These are phyloP conservation scores for Aspergillus sp. DNA, from an alignment of 2,329 filamentous ascomycete species.

Conservation along the genomic window DNA sequence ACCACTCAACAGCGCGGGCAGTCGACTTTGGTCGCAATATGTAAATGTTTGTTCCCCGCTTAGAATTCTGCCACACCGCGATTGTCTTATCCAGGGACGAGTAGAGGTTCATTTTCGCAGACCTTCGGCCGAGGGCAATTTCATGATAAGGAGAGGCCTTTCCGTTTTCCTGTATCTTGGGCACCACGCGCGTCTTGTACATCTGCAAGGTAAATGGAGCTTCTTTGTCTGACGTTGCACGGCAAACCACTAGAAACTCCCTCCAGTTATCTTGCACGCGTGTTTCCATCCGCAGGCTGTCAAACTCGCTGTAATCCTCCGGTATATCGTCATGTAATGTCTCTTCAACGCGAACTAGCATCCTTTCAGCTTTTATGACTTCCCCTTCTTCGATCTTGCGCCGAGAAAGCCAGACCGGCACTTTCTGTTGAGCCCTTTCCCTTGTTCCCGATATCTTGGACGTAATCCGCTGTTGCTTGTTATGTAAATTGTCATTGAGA, in stretches of 20 bases:
- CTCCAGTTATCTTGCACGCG: constrained; percentile 63
- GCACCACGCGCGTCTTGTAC: constrained; percentile 64
- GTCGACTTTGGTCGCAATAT: constrained; percentile 63
- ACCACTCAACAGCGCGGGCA: constrained; percentile 66
- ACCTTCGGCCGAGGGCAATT: constrained; percentile 55
- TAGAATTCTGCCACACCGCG: constrained; percentile 60
- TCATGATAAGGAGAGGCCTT: constrained; percentile 58
- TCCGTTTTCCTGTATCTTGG: constrained; percentile 56
- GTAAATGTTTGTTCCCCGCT: constrained; percentile 57
- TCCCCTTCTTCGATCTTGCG: constrained; percentile 55
- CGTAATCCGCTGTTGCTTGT: constrained; percentile 42
- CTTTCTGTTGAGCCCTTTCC: constrained; percentile 22
- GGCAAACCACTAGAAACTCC: constrained; percentile 63
- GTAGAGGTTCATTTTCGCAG: constrained; percentile 61
- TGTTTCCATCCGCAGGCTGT: constrained; percentile 59
- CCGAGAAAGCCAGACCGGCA: constrained; percentile 36
- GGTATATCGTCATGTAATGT: constrained; percentile 53
- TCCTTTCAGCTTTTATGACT: constrained; percentile 67
- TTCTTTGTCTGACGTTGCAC: constrained; percentile 56
- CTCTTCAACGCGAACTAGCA: constrained; percentile 64
- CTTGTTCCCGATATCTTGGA: constrained; percentile 36
- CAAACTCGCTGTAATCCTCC: constrained; percentile 64
- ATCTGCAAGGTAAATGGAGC: constrained; percentile 59
- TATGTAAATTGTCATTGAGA: constrained; percentile 43
- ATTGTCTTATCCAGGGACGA: constrained; percentile 68